Evolutionary conservation across 2,329 filamentous ascomycete species (phyloP), one percentile per base, ranked within the genome.

Genomic region (Neonectria ditissima): DNA sequence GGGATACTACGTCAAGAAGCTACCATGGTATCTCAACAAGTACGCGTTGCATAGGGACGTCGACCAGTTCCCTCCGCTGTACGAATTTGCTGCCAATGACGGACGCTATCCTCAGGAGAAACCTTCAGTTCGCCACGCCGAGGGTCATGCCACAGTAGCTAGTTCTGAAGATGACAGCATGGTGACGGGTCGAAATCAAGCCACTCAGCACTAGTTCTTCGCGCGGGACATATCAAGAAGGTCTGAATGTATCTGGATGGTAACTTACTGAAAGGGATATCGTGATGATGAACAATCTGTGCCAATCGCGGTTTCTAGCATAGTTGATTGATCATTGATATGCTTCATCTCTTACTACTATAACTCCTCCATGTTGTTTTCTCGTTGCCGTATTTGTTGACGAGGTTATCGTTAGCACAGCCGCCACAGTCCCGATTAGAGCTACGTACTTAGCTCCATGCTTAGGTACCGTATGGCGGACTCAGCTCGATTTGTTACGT

Each of bases 1-100:
- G 24, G 56, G 55, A n/a, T 81, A 82, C 70, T 80, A 83, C 70
- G 60, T 80, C 26, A 63, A 60, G 22, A 74, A 37, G 7, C 14
- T 37, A 6, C 34, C 34, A 6, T 37, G 34, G 34, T 37, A 37
- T 37, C 34, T 37, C 34, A 37, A 37, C 34, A 37, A 37, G 14
- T 37, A 37, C 34, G 34, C 14, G 16, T 37, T 37, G 14, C 34
- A 14, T 16, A 14, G 34, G n/a, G 34, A 37, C 6, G 34, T 37
- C 34, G 14, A 37, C 34, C 34, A 37, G 34, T 37, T 37, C 34
- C 34, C 34, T 37, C 34, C 34, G 14, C 16, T 37, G 34, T 37
- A 37, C 34, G 34, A 37, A 7, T 37, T 37, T 8, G 34, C 34
- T 8, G 34, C 34, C 34, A 37, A 37, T 14, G 34, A 37, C 8